Evolutionary conservation across 2,329 filamentous ascomycete species (phyloP).

Genomic region (Paraphaeosphaeria minitans): DNA sequence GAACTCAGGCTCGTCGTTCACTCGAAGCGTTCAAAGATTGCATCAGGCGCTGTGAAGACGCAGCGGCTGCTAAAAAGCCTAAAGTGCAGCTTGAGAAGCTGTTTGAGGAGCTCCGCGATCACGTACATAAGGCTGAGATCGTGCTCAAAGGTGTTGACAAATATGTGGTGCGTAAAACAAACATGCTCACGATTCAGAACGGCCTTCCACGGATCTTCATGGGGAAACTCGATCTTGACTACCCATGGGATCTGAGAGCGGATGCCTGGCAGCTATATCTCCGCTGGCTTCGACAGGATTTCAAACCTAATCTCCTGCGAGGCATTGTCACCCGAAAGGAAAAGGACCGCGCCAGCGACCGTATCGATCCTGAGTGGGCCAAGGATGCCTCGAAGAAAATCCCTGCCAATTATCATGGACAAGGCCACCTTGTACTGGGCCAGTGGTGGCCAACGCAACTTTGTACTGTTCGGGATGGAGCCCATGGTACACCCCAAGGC

Average conservation of each 20-base stretch:
- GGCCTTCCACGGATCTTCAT: conserved; percentile 52
- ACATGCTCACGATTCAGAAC: conserved; percentile 41
- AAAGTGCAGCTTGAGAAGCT: conserved; percentile 12
- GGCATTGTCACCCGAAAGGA: conserved; percentile 43
- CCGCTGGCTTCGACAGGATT: conserved; percentile 51
- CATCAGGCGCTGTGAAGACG: conserved; percentile 25
- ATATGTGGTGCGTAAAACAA: conserved; percentile 38
- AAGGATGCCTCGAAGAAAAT: conserved; percentile 9
- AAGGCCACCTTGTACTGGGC: conserved; percentile 50
- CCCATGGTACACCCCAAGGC: conserved; percentile 55
- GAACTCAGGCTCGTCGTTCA: background rate
- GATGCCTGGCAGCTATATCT: conserved; percentile 55
- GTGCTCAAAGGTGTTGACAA: conserved; percentile 31
- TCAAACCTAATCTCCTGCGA: conserved; percentile 54
- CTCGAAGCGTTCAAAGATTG: conserved; percentile 20
- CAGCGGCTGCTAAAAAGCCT: background rate
- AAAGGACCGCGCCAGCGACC: conserved; percentile 32
- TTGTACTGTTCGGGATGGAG: conserved; percentile 58
- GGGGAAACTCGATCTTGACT: conserved; percentile 22
- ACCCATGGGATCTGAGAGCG: conserved; percentile 54
- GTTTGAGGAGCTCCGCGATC: conserved; percentile 42
- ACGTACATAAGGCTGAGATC: conserved; percentile 49
- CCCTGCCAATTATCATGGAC: conserved; percentile 44
- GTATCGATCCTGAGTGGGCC: conserved; percentile 30
- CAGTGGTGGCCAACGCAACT: conserved; percentile 63